Evolutionary conservation across 805 yeast genomes (phyloP), one percentile per base, ranked within the genome.

Genomic region (Vanderwaltozyma polyspora): DNA sequence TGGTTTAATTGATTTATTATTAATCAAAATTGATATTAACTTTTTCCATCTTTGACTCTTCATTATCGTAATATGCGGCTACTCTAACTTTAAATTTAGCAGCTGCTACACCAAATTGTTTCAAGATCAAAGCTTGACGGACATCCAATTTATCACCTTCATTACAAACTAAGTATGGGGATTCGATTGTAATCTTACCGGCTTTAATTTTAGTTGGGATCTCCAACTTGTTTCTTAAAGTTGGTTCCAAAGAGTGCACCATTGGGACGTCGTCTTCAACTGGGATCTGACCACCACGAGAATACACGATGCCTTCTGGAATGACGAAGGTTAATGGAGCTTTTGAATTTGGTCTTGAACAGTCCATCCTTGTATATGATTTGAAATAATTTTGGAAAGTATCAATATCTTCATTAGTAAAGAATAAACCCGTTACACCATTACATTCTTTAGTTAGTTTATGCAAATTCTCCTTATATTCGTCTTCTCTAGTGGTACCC

Each of bases 21-120:
- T 38, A 34, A 14, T 53, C 59, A 43, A 62, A 54, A 48, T 62
- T 60, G 34, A 63, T 52, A 34, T 51, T 40, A 15, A 59, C 58
- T 30, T 46, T 41, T 29, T 55, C 51, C 34, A 62, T 49, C 27
- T 50, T 43, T 24, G 60, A 43, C 13, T 58, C 35, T 44, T 83
- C 85, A 39, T 71, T 76, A 55, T 80, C 77, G 55, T 81, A 89
- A 59, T 70, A 83, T 14, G 91, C 95, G 47, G 76, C 62, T 42
- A 81, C 63, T 48, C 74, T 70, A 34, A 91, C 93, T 60, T 77
- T 84, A 63, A 89, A 91, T 55, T 83, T 85, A 29, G 95, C 71
- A 36, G 86, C 85, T 10, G 96, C 96, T 38, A 93, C 74, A 52
- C 99, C 99, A 59, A 91, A 93, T 48, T 84, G 91, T 63, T 91